Evolutionary conservation across 1,284 basidiomycete genomes (phyloP).

Genomic region (Hypsizygus ulmarius): DNA sequence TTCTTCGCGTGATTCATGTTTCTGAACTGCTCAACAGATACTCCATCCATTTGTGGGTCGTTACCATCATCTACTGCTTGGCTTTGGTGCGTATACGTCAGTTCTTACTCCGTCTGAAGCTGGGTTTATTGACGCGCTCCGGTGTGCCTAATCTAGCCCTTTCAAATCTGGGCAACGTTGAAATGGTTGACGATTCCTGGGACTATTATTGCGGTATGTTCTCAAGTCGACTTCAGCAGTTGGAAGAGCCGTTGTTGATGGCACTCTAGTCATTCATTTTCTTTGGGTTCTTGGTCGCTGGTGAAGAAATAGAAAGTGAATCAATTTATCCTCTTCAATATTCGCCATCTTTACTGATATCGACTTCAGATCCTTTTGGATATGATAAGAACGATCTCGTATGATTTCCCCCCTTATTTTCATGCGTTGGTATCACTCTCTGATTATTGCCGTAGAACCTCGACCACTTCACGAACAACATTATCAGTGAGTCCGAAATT

Average conservation of each 20-base stretch:
- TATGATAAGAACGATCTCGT: conserved; percentile 71
- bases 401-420: conserved; percentile 21
- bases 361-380: conserved; percentile 52
- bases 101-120: neutral
- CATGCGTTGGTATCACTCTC: conserved; percentile 2
- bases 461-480: conserved; percentile 64
- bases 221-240: neutral
- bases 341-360: conserved; percentile 8
- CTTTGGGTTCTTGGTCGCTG: conserved; percentile 68
- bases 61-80: conserved; percentile 57
- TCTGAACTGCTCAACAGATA: conserved; percentile 39
- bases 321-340: conserved; percentile 13
- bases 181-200: conserved; percentile 67
- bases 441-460: conserved; percentile 41
- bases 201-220: conserved; percentile 41
- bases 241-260: conserved; percentile 23
- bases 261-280: conserved; percentile 51
- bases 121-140: conserved; percentile 10
- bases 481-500: conserved; percentile 46
- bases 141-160: conserved; percentile 44
- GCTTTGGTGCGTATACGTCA: conserved; percentile 41
- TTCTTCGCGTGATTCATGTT: conserved; percentile 9
- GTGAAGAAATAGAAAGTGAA: conserved; percentile 71
- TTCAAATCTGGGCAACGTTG: conserved; percentile 63
- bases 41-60: conserved; percentile 62